phyloP scores from a whole-genome alignment of 306 rosid species.

The Rosa lucieae region DNA sequence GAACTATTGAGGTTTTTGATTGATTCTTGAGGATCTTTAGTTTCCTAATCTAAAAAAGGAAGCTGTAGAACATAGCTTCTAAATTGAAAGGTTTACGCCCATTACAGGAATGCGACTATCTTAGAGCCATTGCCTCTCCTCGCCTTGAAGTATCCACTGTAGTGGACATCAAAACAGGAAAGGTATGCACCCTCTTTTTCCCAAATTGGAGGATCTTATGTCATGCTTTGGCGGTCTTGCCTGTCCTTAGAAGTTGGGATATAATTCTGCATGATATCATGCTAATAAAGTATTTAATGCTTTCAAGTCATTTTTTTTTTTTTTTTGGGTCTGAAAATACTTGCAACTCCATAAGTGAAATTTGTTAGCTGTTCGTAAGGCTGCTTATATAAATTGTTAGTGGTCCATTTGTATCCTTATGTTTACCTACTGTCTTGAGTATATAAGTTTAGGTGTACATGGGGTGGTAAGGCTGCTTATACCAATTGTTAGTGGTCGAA shows the following conservation, averaged over 20 bases:
- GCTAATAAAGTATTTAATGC: background rate
- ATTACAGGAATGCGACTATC: slow-evolving; percentile 90
- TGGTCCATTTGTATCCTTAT: background rate
- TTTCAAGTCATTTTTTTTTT: background rate
- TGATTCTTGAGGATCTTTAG: slow-evolving; percentile 11
- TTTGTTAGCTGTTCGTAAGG: background rate
- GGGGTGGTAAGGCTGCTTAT: background rate
- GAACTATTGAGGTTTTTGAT: slow-evolving; percentile 11
- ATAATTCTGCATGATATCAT: background rate
- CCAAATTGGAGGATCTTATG: background rate
- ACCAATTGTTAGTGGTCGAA: background rate
- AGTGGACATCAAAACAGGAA: slow-evolving; percentile 89
- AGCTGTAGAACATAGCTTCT: slow-evolving; percentile 23
- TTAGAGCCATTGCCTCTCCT: slow-evolving; percentile 74
- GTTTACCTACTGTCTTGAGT: background rate
- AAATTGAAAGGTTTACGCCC: slow-evolving; percentile 17
- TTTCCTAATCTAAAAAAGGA: slow-evolving; percentile 13
- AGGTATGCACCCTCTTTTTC: slow-evolving; percentile 43
- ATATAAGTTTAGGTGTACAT: background rate
- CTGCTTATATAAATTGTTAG: background rate
- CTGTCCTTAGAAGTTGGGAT: background rate
- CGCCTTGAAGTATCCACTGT: slow-evolving; percentile 88
- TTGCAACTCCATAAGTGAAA: background rate
- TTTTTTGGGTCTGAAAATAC: background rate
- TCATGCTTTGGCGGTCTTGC: background rate